Conservation (phyloP, 345 rosid genomes). For the Populus davidiana region DNA sequence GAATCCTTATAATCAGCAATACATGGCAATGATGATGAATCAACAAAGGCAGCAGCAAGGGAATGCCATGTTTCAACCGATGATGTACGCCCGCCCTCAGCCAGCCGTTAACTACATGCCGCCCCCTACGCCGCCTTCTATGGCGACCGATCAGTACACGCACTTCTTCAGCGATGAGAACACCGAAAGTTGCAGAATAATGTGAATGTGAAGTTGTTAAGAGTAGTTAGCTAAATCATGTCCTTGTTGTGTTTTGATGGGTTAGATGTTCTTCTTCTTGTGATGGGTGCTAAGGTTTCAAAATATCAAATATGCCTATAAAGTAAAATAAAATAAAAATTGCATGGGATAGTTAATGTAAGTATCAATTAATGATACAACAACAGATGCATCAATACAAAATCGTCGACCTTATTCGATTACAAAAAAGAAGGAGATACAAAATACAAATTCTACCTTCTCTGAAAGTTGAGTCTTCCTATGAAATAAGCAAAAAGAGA, state of each 20-base stretch:
- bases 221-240: slow-evolving; percentile 6
- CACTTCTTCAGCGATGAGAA: slow-evolving; percentile 91
- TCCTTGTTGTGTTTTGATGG: not conserved
- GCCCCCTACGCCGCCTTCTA: slow-evolving; percentile 49
- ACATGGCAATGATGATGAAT: slow-evolving; percentile 69
- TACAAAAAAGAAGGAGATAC: too few species aligned
- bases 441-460: slow-evolving; percentile 4
- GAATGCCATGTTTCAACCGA: slow-evolving; percentile 69
- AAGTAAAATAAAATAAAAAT: too few species aligned
- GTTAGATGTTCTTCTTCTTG: not conserved
- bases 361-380: too few species aligned
- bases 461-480: slow-evolving; percentile 20
- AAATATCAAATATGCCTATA: slow-evolving; percentile 1
- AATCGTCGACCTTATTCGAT: too few species aligned
- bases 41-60: slow-evolving; percentile 41
- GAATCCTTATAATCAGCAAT: slow-evolving; percentile 54
- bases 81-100: slow-evolving; percentile 72
- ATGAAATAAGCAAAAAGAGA: slow-evolving; percentile 21
- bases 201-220: slow-evolving; percentile 40
- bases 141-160: slow-evolving; percentile 50
- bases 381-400: too few species aligned
- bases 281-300: slow-evolving; percentile 7
- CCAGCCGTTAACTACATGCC: slow-evolving; percentile 54
- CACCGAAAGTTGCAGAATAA: slow-evolving; percentile 74
- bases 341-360: too few species aligned